These are phyloP conservation scores for Metschnikowia bowlesiae DNA, from an alignment of 805 yeast species.

Conservation along the genomic window DNA sequence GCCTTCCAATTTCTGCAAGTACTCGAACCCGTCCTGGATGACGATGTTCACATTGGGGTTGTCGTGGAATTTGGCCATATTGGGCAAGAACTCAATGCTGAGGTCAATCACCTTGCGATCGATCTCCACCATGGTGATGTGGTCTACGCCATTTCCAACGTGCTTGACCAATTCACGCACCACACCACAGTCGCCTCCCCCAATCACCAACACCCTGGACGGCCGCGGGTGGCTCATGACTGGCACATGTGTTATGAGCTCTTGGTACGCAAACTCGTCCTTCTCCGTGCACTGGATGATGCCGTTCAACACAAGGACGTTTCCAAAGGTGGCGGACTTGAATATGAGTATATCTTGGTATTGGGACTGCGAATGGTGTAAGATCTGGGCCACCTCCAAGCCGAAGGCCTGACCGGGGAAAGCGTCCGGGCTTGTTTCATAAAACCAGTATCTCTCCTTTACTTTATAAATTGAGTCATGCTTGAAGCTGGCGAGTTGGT, in stretches of 20 bases:
- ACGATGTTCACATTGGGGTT: slow-evolving; percentile 64
- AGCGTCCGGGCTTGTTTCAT: slow-evolving; percentile 61
- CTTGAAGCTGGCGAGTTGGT: slow-evolving; percentile 6
- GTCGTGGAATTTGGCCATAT: slow-evolving; percentile 63
- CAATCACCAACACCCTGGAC: slow-evolving; percentile 74
- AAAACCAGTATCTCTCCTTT: slow-evolving; percentile 60
- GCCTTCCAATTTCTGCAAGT: slow-evolving; percentile 38
- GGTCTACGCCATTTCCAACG: slow-evolving; percentile 41
- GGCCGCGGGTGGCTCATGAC: slow-evolving; percentile 74
- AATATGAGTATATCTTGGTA: slow-evolving; percentile 84
- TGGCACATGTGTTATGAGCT: slow-evolving; percentile 82
- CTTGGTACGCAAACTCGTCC: slow-evolving; percentile 93
- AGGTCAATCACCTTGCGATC: slow-evolving; percentile 77
- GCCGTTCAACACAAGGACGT: slow-evolving; percentile 85
- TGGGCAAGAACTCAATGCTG: slow-evolving; percentile 66
- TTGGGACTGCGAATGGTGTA: slow-evolving; percentile 63
- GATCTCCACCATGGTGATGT: slow-evolving; percentile 79
- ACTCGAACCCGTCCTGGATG: slow-evolving; percentile 82
- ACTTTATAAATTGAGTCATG: slow-evolving; percentile 28
- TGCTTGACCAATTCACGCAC: slow-evolving; percentile 83
- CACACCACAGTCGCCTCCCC: slow-evolving; percentile 97
- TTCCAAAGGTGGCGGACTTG: slow-evolving; percentile 71
- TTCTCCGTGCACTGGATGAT: slow-evolving; percentile 87
- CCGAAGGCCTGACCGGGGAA: slow-evolving; percentile 89
- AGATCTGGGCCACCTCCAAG: slow-evolving; percentile 55